Base-by-base conservation (phyloP, 441 rosid genomes). In the Euphorbia corollata region DNA sequence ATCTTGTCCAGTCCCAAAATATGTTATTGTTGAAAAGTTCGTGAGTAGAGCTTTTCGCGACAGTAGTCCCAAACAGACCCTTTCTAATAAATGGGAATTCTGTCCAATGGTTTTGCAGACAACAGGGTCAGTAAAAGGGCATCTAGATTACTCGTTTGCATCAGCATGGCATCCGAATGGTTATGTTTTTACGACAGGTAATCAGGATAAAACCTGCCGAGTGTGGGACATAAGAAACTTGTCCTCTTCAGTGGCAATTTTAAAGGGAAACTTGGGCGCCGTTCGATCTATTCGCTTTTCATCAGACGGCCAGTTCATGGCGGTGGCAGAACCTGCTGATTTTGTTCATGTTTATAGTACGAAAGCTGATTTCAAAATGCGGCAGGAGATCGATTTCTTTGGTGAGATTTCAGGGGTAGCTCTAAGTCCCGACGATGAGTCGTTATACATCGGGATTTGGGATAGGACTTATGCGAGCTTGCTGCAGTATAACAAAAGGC, bases 151-250 rank as follows among this genome's bases (percentile, higher is more conserved):
- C 60, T 84, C 88, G 0, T 84, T 84, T 74, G 88, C 88, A 38
- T 82, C 86, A n/a, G 86, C 88, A 13, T 84, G 88, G 86, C 83
- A 84, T 61, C 86, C 86, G 0, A 79, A 73, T 62, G 86, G 88
- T 0, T 63, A 27, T 27, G 64, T 74, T 56, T 84, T 84, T 75
- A 85, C 88, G 56, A 84, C 84, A 0, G 86, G 88, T 45, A 84
- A 84, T 72, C 88, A 84, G 74, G 88, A 84, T 73, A 84, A 80
- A 70, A 84, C 88, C 23, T 84, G 85, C 63, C 80, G 85, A 12
- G 58, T 84, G 5, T 84, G 87, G 87, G 87, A 84, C 63, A 63
- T 84, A n/a, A 65, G 87, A 30, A 82, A 84, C 60, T 51, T 82
- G 58, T 84, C 87, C 4, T 71, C 68, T 4, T 70, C 87, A 8